Evolutionary conservation across 2,329 filamentous ascomycete species (phyloP), one percentile per base, ranked within the genome.

Genomic region (Emmonsia crescens): DNA sequence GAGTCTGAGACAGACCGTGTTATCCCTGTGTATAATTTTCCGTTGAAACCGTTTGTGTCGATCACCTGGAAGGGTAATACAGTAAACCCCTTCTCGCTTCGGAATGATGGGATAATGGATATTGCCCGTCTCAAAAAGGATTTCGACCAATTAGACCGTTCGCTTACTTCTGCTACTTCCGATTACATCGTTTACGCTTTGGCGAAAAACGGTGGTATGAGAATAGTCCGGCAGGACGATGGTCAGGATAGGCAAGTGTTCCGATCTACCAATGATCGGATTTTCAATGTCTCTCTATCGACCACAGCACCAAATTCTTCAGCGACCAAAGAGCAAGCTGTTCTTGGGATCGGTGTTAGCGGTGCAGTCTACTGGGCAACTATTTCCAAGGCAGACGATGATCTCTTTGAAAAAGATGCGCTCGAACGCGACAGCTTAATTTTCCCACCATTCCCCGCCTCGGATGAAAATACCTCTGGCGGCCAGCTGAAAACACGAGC

Each of bases 351-450:
- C 61, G 93, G 93, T 63, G 88, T 96, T 68, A 96, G 93, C 70
- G 95, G 94, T 52, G 89, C 92, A 10, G 91, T 97, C n/a, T 96
- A 97, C 78, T 99, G 94, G 89, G 87, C 91, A 12, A 83, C 89
- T 71, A 85, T 96, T 67, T 87, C 85, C 64, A 87, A 89, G 60
- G 83, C 86, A 57, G 83, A 89, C 66, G 89, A 89, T 68, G 91
- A 96, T 68, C 82, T 90, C 63, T 86, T 94, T 58, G 88, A 90
- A 60, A 85, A 89, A 67, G 83, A 87, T 61, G 85, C 90, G 66
- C 83, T 93, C 57, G 91, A 96, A 74, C 86, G 88, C 66, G 88
- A 91, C 69, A 91, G 91, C 61, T 90, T 99, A 69, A 85, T 93
- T 61, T 87, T 99, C 66, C 93, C 94, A 21, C 92, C 94, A 0